Base-by-base conservation (phyloP, 83 land plant species). In the Thuja plicata region DNA sequence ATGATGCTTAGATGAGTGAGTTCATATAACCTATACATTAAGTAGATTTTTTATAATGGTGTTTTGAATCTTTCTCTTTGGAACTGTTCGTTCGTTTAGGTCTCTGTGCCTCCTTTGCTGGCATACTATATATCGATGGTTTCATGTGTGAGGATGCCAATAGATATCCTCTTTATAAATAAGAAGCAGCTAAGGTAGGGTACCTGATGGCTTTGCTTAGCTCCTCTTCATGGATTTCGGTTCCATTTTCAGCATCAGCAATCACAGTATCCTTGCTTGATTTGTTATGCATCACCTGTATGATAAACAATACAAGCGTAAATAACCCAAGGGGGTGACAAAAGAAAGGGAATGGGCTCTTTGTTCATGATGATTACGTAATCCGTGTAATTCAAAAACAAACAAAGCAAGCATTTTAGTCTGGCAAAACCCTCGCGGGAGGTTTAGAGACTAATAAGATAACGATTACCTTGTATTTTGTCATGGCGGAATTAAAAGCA, bases 401-500 rank as follows among this genome's bases (percentile, higher is more conserved):
- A 66, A 66, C 8, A 66, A 8, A 7, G 27, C 27, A 24, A 66
- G 71, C 71, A 66, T 66, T 17, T 15, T 38, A 40, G n/a, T 17
- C 16, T 38, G 27, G 82, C 82, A 79, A 79, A 79, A 79, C 43
- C 82, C 82, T 38, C 8, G 8, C 40, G 24, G 7, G 43, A 24
- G 82, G 82, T 79, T 79, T 38, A 79, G 82, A 38, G 82, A 37
- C 37, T 37, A 77, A 38, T 37, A 40, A 38, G 21, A 10, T 38
- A 78, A 16, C 15, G 30, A 6, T 3, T 41, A 80, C 84, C n/a
- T 43, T 40, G 84, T 80, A 80, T 27, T 80, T 80, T 1, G 84
- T 80, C 84, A 80, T 80, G 48, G 84, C 84, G 6, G 41, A 40
- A 80, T 80, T 80, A 17, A 80, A 80, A 15, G 84, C 84, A 80